Conservation (phyloP, 1,284 basidiomycete genomes). For the Pseudozyma hubeiensis region DNA sequence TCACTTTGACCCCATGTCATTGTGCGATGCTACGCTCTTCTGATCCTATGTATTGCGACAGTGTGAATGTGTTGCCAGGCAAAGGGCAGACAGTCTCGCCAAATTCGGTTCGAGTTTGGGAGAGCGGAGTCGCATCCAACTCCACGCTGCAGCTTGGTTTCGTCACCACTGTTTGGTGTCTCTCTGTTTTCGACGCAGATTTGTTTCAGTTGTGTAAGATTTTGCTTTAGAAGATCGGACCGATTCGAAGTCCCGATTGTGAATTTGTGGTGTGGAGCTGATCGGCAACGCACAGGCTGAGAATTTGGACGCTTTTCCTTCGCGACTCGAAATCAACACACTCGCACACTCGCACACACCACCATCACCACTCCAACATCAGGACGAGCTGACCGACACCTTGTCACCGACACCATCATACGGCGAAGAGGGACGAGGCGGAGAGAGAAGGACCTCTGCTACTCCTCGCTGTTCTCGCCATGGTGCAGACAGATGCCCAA, state of each 20-base stretch:
- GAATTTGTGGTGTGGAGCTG: constrained; percentile 18
- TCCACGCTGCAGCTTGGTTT: constrained; percentile 36
- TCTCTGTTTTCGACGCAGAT: background rate
- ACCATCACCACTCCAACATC: background rate
- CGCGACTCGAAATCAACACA: constrained; percentile 9
- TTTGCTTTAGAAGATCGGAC: background rate
- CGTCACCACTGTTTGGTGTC: constrained; percentile 1
- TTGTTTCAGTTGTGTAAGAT: no score
- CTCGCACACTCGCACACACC: background rate
- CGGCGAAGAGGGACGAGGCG: no score
- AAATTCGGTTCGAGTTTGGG: background rate
- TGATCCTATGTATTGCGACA: no score
- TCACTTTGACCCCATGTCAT: no score
- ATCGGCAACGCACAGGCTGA: constrained; percentile 19
- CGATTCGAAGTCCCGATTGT: constrained; percentile 5
- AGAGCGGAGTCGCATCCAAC: constrained; percentile 10
- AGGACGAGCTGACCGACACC: background rate
- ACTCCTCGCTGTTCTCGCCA: background rate
- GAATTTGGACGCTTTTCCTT: constrained; percentile 19
- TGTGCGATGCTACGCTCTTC: no score
- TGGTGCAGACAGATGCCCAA: constrained; percentile 14
- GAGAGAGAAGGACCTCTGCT: background rate
- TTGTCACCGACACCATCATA: constrained; percentile 2
- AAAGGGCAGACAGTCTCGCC: no score
- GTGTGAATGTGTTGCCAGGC: no score